Evolutionary conservation across 2,329 filamentous ascomycete species (phyloP).

Genomic region (Colletotrichum agaves): DNA sequence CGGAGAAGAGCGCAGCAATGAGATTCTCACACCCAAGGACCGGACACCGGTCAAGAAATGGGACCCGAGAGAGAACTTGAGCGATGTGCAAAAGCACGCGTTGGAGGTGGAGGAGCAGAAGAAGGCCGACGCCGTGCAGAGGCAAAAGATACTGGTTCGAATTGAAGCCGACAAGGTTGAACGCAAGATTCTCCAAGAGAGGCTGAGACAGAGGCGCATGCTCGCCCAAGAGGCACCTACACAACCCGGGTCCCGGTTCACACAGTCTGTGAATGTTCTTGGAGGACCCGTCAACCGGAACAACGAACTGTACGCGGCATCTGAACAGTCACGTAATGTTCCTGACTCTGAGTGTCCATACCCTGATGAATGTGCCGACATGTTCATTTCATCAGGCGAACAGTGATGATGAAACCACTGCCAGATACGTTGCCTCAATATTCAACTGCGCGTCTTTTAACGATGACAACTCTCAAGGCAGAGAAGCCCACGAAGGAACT

Average conservation of each 20-base stretch:
- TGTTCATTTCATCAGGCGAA: too few relatives aligned
- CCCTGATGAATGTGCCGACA: too few relatives aligned
- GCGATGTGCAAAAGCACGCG: neutral
- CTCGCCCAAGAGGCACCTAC: neutral
- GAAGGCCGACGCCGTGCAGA: neutral
- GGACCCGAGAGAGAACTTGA: neutral
- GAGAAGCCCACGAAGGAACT: too few relatives aligned
- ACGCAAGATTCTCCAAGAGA: neutral
- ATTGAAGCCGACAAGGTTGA: conserved; percentile 8
- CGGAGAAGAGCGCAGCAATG: neutral
- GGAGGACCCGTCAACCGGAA: neutral
- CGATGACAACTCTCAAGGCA: too few relatives aligned
- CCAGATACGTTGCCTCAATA: too few relatives aligned
- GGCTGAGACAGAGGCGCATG: neutral
- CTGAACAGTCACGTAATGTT: too few relatives aligned
- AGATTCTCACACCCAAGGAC: conserved; percentile 8
- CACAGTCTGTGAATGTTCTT: neutral
- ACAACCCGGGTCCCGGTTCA: neutral
- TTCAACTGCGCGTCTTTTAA: too few relatives aligned
- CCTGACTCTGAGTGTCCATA: too few relatives aligned
- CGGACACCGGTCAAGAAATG: neutral
- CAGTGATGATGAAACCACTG: too few relatives aligned
- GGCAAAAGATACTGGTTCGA: neutral
- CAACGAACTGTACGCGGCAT: too few relatives aligned
- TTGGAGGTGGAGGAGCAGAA: conserved; percentile 4